Conservation (phyloP, 2,329 filamentous ascomycete genomes). For the Cordyceps militaris region DNA sequence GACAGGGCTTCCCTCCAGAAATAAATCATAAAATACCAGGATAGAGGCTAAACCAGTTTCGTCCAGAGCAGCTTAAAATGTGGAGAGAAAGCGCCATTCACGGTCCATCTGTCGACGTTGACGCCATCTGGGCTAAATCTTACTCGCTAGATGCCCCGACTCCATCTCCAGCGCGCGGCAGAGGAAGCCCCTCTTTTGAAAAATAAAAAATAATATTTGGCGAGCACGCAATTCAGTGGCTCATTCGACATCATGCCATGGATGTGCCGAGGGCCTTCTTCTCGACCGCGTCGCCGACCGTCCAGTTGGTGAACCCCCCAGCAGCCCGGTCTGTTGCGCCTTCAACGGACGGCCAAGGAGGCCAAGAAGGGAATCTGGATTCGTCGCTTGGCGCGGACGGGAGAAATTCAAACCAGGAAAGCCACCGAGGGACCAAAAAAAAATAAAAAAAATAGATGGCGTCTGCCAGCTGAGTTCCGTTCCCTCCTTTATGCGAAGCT, state of each 20-base stretch:
- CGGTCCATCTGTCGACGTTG: slow-evolving; percentile 11
- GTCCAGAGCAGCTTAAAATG: slow-evolving; percentile 5
- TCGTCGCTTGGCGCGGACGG: slow-evolving; percentile 8
- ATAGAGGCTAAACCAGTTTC: slow-evolving; percentile 4
- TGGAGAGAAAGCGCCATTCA: slow-evolving; percentile 1
- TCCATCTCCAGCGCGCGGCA: background rate
- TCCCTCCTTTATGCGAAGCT: slow-evolving; percentile 1
- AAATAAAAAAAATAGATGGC: slow-evolving; percentile 1
- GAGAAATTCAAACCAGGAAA: background rate
- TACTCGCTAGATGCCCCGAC: slow-evolving; percentile 6
- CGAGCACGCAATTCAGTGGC: slow-evolving; percentile 15
- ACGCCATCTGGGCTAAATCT: slow-evolving; percentile 14
- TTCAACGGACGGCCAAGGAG: no score
- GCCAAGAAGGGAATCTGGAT: slow-evolving; percentile 1
- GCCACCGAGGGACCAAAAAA: background rate
- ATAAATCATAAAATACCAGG: background rate
- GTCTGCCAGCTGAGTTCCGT: background rate
- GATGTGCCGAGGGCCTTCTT: background rate
- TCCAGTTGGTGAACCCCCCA: no score
- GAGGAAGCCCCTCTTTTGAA: background rate
- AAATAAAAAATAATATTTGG: background rate
- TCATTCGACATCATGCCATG: slow-evolving; percentile 11
- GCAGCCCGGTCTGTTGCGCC: no score
- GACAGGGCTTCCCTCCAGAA: no score
- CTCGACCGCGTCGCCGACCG: no score